Evolutionary conservation across 2,329 filamentous ascomycete species (phyloP).

Genomic region (Emmonsiellopsis sp.): DNA sequence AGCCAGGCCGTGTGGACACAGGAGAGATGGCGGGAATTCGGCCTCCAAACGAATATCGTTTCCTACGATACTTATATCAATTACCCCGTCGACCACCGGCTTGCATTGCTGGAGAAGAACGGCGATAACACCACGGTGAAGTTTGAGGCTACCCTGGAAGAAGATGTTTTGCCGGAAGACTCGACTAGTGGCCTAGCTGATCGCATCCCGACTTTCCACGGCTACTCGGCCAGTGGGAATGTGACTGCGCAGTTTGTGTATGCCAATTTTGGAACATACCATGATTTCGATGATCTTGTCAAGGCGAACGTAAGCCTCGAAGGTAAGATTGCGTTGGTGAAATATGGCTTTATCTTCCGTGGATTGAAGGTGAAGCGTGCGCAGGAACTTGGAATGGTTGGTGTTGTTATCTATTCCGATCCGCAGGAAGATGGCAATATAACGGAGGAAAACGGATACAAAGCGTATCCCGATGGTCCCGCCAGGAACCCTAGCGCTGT

Average conservation of each 20-base stretch:
- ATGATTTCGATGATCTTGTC: constrained; percentile 74
- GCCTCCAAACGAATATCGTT: constrained; percentile 51
- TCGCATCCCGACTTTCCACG: constrained; percentile 83
- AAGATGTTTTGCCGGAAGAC: constrained; percentile 78
- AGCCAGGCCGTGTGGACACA: constrained; percentile 70
- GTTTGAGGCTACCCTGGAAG: constrained; percentile 73
- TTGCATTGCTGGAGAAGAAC: constrained; percentile 53
- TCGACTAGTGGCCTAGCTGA: constrained; percentile 62
- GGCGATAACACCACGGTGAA: constrained; percentile 43
- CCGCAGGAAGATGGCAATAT: constrained; percentile 78
- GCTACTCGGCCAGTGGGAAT: constrained; percentile 86
- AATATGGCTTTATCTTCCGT: constrained; percentile 79
- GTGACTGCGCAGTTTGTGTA: constrained; percentile 81
- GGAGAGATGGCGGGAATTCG: constrained; percentile 63
- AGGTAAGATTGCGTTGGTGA: constrained; percentile 79
- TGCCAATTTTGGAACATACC: constrained; percentile 81
- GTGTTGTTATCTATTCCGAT: constrained; percentile 75
- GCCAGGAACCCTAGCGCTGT: constrained; percentile 82
- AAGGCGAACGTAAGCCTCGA: constrained; percentile 63
- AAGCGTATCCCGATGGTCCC: constrained; percentile 73
- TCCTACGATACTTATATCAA: constrained; percentile 71
- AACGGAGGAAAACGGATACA: constrained; percentile 71
- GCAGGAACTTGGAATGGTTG: constrained; percentile 80
- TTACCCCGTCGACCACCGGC: constrained; percentile 61
- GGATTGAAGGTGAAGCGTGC: constrained; percentile 89